These are phyloP conservation scores for Taxillus chinensis DNA, from an alignment of 164 flowering plant species.

Conservation along the genomic window DNA sequence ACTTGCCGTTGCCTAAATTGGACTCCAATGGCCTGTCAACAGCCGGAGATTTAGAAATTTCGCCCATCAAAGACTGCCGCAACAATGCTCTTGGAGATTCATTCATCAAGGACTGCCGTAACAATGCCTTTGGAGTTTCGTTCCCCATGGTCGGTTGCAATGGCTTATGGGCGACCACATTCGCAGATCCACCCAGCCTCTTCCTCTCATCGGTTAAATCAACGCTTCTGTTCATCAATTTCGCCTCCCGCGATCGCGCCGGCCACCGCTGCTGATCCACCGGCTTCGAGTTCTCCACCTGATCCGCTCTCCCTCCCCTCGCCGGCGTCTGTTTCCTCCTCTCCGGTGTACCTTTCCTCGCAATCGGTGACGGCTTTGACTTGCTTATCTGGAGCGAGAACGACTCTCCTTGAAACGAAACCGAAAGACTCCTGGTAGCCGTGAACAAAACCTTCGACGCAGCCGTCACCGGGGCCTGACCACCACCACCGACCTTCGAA, in stretches of 20 bases:
- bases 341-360: constrained; percentile 41
- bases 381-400: constrained; percentile 33
- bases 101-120: no score
- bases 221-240: constrained; percentile 25
- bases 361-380: constrained; percentile 28
- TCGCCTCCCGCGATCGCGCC: constrained; percentile 20
- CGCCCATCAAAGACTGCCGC: no score
- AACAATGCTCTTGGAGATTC: no score
- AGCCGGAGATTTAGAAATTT: neutral
- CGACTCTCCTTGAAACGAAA: constrained; percentile 63
- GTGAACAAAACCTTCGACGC: constrained; percentile 31
- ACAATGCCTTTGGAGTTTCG: constrained; percentile 10
- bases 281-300: constrained; percentile 25
- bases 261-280: constrained; percentile 52
- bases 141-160: constrained; percentile 20
- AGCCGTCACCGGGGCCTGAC: constrained; percentile 4
- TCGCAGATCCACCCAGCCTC: constrained; percentile 24
- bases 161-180: constrained; percentile 15
- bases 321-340: constrained; percentile 26
- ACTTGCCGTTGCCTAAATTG: neutral
- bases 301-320: constrained; percentile 22
- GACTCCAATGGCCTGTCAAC: constrained; percentile 1
- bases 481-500: constrained; percentile 8
- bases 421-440: constrained; percentile 50
- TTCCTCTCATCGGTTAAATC: constrained; percentile 31